Base-by-base conservation (phyloP, 345 rosid genomes). In the Psidium friedrichsthalianum region DNA sequence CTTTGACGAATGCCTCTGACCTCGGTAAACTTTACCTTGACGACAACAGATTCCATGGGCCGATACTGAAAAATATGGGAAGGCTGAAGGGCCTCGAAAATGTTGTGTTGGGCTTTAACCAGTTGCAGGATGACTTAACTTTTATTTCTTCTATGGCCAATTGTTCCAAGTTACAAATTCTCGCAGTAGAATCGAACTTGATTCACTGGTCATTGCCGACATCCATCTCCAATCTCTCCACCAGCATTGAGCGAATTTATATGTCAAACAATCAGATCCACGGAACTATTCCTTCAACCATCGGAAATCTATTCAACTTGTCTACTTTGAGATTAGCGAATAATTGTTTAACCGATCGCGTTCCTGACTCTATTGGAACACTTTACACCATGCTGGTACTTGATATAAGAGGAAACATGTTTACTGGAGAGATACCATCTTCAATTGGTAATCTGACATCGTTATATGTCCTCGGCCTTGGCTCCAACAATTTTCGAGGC, bases 101-200 rank as follows among this genome's bases (percentile, higher is more conserved):
- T 36, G 36, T 61, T 27, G 1, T 2, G 8, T 29, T 61, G 22
- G 0, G 2, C 6, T 0, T 0, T 0, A 61, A 61, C 74, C 5
- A 29, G 5, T 61, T 61, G 21, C 42, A 61, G 42, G 74, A 7
- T 29, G 74, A 61, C 21, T 6, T 61, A 2, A 61, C 22, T 29
- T 61, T 61, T 15, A 29, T 61, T 61, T 61, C 74, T 29, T 61
- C 74, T 29, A 29, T 61, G 29, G 42, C 2, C 29, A 61, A 61
- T 61, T 61, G 42, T 61, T 61, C 74, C 40, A 27, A 59, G 20
- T 59, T 59, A 14, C 9, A 5, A 0, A 5, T 0, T 27, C 40
- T 59, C 0, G 3, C 11, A 2, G 57, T 55, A 3, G 10, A 21
- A 2, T 0, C 1, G 5, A 59, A 27, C 74, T 61, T 29, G 40